Evolutionary conservation across 257 asterid species (phyloP).

Genomic region (Solanum pinnatisectum): DNA sequence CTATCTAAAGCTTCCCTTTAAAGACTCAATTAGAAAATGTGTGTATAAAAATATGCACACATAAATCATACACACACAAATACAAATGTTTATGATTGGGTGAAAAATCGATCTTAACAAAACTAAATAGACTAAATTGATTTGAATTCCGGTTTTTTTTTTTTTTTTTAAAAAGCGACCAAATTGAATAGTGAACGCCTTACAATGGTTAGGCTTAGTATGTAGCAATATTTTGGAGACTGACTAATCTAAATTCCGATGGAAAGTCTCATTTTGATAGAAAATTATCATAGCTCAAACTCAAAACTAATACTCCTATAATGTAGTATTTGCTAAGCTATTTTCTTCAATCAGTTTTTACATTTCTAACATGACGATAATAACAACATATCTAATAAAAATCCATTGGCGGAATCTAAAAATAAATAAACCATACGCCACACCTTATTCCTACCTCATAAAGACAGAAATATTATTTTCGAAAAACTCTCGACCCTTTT

Average conservation of each 20-base stretch:
- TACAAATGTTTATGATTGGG: not conserved
- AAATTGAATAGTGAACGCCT: not conserved
- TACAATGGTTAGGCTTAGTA: not conserved
- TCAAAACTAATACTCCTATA: not conserved
- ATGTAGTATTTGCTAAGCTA: not conserved
- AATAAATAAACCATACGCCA: not conserved
- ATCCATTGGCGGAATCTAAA: rapidly evolving
- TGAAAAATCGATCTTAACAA: not conserved
- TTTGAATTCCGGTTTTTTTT: not conserved
- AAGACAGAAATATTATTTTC: rapidly evolving
- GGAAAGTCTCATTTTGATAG: rapidly evolving
- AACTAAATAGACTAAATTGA: not conserved
- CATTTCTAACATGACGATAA: not conserved
- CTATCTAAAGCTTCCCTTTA: too few species aligned
- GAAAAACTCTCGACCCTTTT: rapidly evolving
- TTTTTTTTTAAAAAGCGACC: not conserved
- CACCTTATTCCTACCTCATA: not conserved
- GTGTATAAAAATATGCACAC: not conserved
- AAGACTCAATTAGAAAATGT: not conserved
- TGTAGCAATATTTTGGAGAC: not conserved
- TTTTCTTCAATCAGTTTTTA: not conserved
- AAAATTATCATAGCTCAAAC: not conserved
- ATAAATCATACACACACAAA: not conserved
- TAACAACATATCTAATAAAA: not conserved
- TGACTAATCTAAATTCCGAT: not conserved